These are phyloP conservation scores for Stachybotrys chlorohalonatus DNA, from an alignment of 2,329 filamentous ascomycete species.

Conservation along the genomic window DNA sequence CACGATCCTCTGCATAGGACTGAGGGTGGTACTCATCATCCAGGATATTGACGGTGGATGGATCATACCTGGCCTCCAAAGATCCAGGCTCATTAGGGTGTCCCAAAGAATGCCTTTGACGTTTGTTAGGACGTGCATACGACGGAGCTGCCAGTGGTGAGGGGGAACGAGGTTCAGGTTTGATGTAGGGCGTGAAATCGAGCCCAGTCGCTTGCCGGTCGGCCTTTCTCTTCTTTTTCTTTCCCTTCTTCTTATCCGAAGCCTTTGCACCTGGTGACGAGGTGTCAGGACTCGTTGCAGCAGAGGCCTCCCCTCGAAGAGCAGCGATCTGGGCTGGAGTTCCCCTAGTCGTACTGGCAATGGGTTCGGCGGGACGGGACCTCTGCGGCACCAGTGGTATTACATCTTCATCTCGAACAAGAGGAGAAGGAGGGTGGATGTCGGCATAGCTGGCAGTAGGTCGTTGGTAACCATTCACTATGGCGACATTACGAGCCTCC, in stretches of 20 bases:
- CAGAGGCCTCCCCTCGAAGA: slow-evolving; percentile 39
- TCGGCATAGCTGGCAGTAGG: slow-evolving; percentile 14
- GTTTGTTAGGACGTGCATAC: slow-evolving; percentile 47
- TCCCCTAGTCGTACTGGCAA: slow-evolving; percentile 12
- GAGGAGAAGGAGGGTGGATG: slow-evolving; percentile 40
- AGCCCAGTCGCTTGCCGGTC: slow-evolving; percentile 38
- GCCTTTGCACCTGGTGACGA: slow-evolving; percentile 44
- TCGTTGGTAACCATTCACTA: slow-evolving; percentile 7
- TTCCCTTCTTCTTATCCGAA: slow-evolving; percentile 38
- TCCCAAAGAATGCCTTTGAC: slow-evolving; percentile 34
- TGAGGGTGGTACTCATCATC: slow-evolving; percentile 23
- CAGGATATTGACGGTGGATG: slow-evolving; percentile 24
- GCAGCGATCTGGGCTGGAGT: slow-evolving; percentile 46
- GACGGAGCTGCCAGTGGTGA: slow-evolving; percentile 47
- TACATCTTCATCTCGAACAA: slow-evolving; percentile 62
- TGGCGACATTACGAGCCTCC: slow-evolving; percentile 5
- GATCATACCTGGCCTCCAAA: slow-evolving; percentile 32
- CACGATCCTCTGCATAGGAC: slow-evolving; percentile 18
- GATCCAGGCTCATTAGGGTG: slow-evolving; percentile 26
- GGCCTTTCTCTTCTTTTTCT: slow-evolving; percentile 45
- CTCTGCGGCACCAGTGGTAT: slow-evolving; percentile 61
- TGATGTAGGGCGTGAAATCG: slow-evolving; percentile 46
- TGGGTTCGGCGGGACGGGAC: slow-evolving; percentile 3
- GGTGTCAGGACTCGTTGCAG: slow-evolving; percentile 49
- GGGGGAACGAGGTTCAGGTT: slow-evolving; percentile 55